Conservation (phyloP, 2,329 filamentous ascomycete species). For the Cadophora sp. region DNA sequence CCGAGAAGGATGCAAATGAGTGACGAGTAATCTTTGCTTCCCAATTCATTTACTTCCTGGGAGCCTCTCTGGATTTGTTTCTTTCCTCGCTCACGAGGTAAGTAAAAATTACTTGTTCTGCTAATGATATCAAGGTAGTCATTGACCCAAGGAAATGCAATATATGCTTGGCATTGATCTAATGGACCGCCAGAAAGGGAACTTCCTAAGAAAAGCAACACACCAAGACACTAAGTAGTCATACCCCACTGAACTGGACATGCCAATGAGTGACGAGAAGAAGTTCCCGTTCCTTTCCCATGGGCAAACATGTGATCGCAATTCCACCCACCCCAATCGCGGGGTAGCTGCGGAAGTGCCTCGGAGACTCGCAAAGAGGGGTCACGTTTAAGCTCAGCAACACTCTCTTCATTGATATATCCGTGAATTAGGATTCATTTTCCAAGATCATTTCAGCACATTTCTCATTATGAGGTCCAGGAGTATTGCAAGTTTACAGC, state of each 20-base stretch:
- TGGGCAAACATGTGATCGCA: slow-evolving; percentile 8
- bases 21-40: not conserved
- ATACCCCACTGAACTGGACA: not conserved
- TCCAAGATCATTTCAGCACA: not conserved
- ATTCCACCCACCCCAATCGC: not conserved
- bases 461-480: not conserved
- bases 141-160: not conserved
- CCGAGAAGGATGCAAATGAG: not conserved
- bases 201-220: not conserved
- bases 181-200: not conserved
- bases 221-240: not conserved
- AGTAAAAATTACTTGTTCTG: not conserved
- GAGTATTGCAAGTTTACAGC: not conserved
- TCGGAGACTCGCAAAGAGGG: slow-evolving; percentile 9
- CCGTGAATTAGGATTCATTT: not conserved
- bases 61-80: not conserved
- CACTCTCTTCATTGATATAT: not conserved
- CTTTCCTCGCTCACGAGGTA: not conserved
- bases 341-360: slow-evolving; percentile 5
- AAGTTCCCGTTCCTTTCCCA: not conserved
- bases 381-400: not conserved
- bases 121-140: not conserved
- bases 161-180: not conserved
- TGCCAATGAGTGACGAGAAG: not conserved
- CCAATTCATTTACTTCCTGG: not conserved